Evolutionary conservation across 2,329 filamentous ascomycete species (phyloP), one percentile per base, ranked within the genome.

Genomic region (Rachicladosporium sp.): DNA sequence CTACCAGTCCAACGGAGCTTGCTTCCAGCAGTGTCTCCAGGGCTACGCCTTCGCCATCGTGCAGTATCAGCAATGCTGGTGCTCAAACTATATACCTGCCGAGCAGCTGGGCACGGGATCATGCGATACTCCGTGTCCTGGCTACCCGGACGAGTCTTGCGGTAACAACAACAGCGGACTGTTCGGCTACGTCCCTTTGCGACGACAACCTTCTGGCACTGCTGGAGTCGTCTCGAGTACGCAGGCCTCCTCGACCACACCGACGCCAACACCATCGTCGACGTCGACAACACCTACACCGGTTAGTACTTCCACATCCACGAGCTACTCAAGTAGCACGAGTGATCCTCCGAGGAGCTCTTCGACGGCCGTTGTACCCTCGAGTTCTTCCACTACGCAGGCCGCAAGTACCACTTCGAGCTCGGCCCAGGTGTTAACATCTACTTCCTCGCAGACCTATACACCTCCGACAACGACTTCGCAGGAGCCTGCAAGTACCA

Each of bases 1-100:
- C 31, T 66, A 53, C 40, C 80, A 86, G 56, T 82, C 80, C 12
- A 77, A 84, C 49, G 82, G 82, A 21, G 68, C 77, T 9, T 89
- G 83, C 56, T 61, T 67, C 37, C 63, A 73, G 37, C 69, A 68
- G 36, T 89, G 83, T 60, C 50, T 60, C 23, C 52, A 55, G 12
- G 50, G 66, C 10, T 82, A 68, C 47, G 80, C 82, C 31, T 83
- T 78, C 45, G 81, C 80, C 46, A 67, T 89, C 36, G 64, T 87
- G 1, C 72, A 84, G 50, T 68, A 61, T 10, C 65, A 74, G 27
- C 59, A 68, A 38, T 89, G 83, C 56, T 89, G 81, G 81, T 89
- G 83, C 57, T 78, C 80, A 29, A 71, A 86, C 55, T 77, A 78
- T 51, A 68, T 68, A 2, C 83, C 83, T 6, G 54, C 54, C 11